A percentile compares a stretch with the other conserved stretches of the same genome.
Conservation (phyloP, 495 filamentous ascomycete genomes). For the Cercophora sp. region DNA sequence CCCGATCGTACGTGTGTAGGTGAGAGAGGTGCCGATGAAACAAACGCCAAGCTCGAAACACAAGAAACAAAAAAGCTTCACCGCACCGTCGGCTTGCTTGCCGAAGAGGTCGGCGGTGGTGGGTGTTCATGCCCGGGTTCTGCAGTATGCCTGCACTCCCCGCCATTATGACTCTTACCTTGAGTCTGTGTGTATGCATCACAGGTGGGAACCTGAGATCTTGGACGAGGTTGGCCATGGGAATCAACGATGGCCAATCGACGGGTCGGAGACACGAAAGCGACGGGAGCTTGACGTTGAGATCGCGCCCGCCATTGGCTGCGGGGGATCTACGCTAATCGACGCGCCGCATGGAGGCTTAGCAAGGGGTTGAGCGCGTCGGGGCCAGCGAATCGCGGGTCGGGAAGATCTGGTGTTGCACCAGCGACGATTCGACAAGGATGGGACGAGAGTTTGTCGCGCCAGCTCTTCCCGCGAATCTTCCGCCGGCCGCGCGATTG, state of each 20-base stretch:
- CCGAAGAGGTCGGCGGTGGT: not conserved
- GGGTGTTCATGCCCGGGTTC: slow-evolving; percentile 2
- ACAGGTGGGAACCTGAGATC: not conserved
- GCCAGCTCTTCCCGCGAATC: no score
- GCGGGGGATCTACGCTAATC: slow-evolving; percentile 2
- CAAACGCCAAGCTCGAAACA: slow-evolving; percentile 12
- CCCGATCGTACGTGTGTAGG: no score
- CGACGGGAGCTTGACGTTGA: slow-evolving; percentile 4
- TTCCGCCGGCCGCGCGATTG: no score
- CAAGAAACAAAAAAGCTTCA: no score
- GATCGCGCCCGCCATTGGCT: slow-evolving; percentile 2
- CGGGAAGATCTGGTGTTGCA: slow-evolving; percentile 8
- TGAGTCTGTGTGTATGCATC: slow-evolving; percentile 9
- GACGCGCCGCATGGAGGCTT: slow-evolving; percentile 17
- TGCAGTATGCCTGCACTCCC: not conserved
- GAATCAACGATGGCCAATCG: slow-evolving; percentile 11
- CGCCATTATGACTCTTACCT: slow-evolving; percentile 11
- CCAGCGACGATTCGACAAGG: no score
- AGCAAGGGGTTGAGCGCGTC: slow-evolving; percentile 15
- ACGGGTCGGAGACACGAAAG: slow-evolving; percentile 12
- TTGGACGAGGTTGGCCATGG: not conserved
- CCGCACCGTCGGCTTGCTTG: not conserved
- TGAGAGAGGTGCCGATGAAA: slow-evolving; percentile 6
- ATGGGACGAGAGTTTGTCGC: no score
- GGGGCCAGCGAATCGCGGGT: slow-evolving; percentile 6